These are phyloP conservation scores for Mortierella polycephala DNA, from an alignment of 371 early-diverging fungal species.

Conservation along the genomic window DNA sequence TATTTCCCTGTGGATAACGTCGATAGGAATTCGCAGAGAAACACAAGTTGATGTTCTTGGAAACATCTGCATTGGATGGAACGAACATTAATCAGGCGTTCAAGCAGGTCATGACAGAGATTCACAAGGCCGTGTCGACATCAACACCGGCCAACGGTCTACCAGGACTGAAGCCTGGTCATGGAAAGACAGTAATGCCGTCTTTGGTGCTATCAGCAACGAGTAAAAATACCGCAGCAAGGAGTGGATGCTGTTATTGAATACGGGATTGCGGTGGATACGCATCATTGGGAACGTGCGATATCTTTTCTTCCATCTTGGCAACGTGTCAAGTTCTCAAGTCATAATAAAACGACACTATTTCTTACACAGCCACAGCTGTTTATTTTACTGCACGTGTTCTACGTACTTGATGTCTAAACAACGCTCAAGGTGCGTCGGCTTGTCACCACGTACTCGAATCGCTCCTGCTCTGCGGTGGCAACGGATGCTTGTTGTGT, in stretches of 20 bases:
- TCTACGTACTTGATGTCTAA: neutral
- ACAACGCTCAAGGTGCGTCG: slow-evolving; percentile 54
- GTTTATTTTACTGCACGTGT: neutral
- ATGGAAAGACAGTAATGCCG: slow-evolving; percentile 19
- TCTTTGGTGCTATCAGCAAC: slow-evolving; percentile 1
- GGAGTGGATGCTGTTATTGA: neutral
- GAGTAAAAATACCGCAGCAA: neutral
- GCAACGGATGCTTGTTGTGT: slow-evolving; percentile 52
- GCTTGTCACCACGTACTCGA: slow-evolving; percentile 52
- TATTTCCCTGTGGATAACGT: neutral
- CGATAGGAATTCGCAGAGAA: slow-evolving; percentile 38
- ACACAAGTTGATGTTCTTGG: slow-evolving; percentile 73
- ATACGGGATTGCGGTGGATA: too few species aligned
- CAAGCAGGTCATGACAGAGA: slow-evolving; percentile 69
- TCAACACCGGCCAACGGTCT: slow-evolving; percentile 2
- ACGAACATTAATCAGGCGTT: slow-evolving; percentile 79
- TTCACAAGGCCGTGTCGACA: slow-evolving; percentile 16
- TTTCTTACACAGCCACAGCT: slow-evolving; percentile 2
- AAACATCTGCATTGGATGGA: slow-evolving; percentile 78
- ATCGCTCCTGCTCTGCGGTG: slow-evolving; percentile 47
- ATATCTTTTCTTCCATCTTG: neutral
- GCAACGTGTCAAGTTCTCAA: neutral
- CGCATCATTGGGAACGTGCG: neutral
- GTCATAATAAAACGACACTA: neutral
- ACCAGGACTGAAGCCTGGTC: slow-evolving; percentile 11